Base-by-base conservation (phyloP, 495 filamentous ascomycete species). In the Hypoxylon subgilvum region DNA sequence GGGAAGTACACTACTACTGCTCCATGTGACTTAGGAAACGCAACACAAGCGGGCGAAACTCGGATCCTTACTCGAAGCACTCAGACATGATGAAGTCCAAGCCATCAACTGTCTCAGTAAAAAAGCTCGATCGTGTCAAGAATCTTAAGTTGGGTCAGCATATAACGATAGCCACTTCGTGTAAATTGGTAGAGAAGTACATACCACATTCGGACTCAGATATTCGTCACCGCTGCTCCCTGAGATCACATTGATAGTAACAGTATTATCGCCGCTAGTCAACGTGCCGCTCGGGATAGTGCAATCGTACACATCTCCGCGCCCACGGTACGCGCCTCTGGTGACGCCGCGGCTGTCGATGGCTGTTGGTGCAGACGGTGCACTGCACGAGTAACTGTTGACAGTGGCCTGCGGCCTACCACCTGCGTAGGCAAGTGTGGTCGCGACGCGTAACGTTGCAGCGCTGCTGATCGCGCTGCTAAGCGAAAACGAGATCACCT, bases 311-410 rank as follows among this genome's bases (percentile, higher is more conserved):
- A 80, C 70, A 35, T 84, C 78, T 0, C 80, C 78, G 34, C 70
- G 68, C 0, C 82, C 81, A 0, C 79, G 65, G 52, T 83, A 84
- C 1, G 79, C 78, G 6, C 82, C 81, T 14, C 82, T 65, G 10
- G 82, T 84, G 7, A 84, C 74, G 4, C 82, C 82, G 0, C 82
- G 73, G 7, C 73, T 77, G 57, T 84, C 74, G 27, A 84, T 76
- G 32, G 67, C 59, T 3, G 69, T 65, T 10, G 63, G 65, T 9
- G 69, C 67, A 1, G 59, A 54, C 16, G 67, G 64, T 3, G 68
- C 57, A 3, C 56, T 0, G 25, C 59, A 66, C 4, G 52, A 28
- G 52, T 57, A 70, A 17, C 51, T 46, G 45, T 72, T 72, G 5
- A 72, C 69, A n/a, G 31, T 54, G 17, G 65, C 66, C 36, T 65